Percentiles rank a stretch among this genome's conserved stretches.
Evolutionary conservation across 148 eudicot genomes (phyloP).

Genomic region (Linanthus parryae): DNA sequence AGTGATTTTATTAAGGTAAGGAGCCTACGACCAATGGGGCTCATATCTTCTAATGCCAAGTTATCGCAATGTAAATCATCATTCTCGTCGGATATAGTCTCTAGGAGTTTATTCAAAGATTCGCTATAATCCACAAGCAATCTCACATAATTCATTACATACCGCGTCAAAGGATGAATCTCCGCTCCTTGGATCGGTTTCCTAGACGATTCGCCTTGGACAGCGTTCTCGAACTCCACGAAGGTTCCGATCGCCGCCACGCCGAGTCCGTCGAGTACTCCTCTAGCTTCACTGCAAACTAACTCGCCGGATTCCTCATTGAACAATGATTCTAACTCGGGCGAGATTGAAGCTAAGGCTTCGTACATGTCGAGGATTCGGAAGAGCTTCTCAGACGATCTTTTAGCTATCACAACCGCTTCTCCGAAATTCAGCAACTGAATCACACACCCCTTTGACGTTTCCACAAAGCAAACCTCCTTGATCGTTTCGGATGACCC

Average conservation of each 20-base stretch:
- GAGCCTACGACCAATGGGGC: conserved; percentile 51
- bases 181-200: conserved; percentile 60
- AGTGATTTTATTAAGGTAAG: conserved; percentile 45
- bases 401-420: conserved; percentile 64
- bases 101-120: conserved; percentile 52
- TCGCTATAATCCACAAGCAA: conserved; percentile 76
- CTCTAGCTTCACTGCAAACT: conserved; percentile 57
- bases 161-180: conserved; percentile 76
- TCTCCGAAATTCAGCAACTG: conserved; percentile 84
- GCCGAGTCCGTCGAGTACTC: conserved; percentile 60
- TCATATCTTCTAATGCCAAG: conserved; percentile 20
- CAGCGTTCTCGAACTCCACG: conserved; percentile 79
- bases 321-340: conserved; percentile 52
- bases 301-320: conserved; percentile 53
- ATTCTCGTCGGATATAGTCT: conserved; percentile 18
- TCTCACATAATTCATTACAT: conserved; percentile 91
- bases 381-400: conserved; percentile 81
- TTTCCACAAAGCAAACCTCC: conserved; percentile 80
- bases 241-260: conserved; percentile 76
- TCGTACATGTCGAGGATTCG: conserved; percentile 90
- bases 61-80: conserved; percentile 14
- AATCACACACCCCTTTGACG: conserved; percentile 62
- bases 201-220: conserved; percentile 57
- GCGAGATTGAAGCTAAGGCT: conserved; percentile 47
- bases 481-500: conserved; percentile 49